Conservation (phyloP, 257 asterid genomes). For the Gardenia jasminoides region DNA sequence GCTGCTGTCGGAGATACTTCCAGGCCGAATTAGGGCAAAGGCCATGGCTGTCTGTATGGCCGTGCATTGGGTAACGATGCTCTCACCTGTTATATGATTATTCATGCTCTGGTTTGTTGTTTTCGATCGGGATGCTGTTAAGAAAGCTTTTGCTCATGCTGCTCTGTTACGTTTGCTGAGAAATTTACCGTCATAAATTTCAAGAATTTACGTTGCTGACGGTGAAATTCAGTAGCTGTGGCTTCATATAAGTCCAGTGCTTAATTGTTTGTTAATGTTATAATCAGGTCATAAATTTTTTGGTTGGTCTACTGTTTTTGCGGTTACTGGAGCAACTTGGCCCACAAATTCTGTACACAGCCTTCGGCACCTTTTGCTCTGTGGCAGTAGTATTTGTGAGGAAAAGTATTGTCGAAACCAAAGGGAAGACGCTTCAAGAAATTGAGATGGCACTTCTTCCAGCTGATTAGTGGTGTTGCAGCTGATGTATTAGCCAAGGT, state of each 20-base stretch:
- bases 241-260: not conserved
- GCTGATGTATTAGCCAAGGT: slow-evolving; percentile 20
- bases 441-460: slow-evolving; percentile 71
- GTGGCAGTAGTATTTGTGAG: slow-evolving; percentile 51
- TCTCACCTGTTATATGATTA: slow-evolving; percentile 7
- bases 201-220: no score
- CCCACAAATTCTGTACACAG: slow-evolving; percentile 60
- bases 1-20: slow-evolving; percentile 84
- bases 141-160: not conserved
- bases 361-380: slow-evolving; percentile 59
- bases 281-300: slow-evolving; percentile 70
- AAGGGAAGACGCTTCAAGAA: slow-evolving; percentile 88
- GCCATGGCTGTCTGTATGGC: slow-evolving; percentile 97
- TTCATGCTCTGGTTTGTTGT: not conserved
- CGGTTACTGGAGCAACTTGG: slow-evolving; percentile 73
- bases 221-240: not conserved
- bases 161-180: no score
- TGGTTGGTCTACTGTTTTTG: slow-evolving; percentile 75
- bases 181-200: no score
- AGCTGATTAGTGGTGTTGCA: slow-evolving; percentile 30
- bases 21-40: slow-evolving; percentile 81
- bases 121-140: no score
- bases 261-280: slow-evolving; percentile 7
- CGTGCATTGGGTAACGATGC: slow-evolving; percentile 78
- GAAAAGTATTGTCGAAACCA: slow-evolving; percentile 72